Evolutionary conservation across 129 eudicot species (phyloP).

Genomic region (Daucus carota): DH1_v3.0 NC_030385.2:7562501-7563000

Average conservation of each 20-base stretch:
- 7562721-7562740: not conserved
- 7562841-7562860: not conserved
- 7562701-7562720: not conserved
- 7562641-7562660: not conserved
- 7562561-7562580: not conserved
- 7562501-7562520: constrained; percentile 27
- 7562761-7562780: not conserved
- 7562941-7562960: not conserved
- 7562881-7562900: not conserved
- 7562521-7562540: not conserved
- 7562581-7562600: not conserved
- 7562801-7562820: not conserved
- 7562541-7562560: constrained; percentile 3
- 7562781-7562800: not conserved
- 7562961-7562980: not conserved
- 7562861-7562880: not conserved
- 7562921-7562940: not conserved
- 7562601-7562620: constrained; percentile 5
- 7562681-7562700: not conserved
- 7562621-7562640: constrained; percentile 2
- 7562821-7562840: not conserved
- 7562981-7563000: not conserved
- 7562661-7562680: not conserved
- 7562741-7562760: not conserved
- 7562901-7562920: not conserved